A percentile compares a stretch with the other conserved stretches of the same genome.
phyloP scores from a whole-genome alignment of 768 basidiomycete species.

The Lactarius sanguifluus region DNA sequence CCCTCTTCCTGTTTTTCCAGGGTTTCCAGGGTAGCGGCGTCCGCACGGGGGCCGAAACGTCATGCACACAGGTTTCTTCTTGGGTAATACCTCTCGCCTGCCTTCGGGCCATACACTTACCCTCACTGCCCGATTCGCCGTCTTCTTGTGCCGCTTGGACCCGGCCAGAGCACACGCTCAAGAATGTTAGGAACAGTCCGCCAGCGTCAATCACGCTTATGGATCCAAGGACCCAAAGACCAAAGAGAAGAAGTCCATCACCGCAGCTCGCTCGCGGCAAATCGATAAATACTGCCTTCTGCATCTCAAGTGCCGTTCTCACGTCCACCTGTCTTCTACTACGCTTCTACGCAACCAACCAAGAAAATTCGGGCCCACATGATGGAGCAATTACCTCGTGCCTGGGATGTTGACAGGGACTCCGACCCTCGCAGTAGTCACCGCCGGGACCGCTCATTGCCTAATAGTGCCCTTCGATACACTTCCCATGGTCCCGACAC shows the following conservation, averaged over 20 bases:
- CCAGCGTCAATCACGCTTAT: constrained; percentile 24
- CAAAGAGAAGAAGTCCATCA: constrained; percentile 11
- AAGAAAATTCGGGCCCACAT: neutral
- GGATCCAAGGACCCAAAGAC: constrained; percentile 3
- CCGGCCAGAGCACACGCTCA: constrained; percentile 6
- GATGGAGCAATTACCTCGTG: constrained; percentile 4
- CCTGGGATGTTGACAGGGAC: neutral
- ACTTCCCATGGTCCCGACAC: neutral
- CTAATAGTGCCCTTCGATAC: constrained; percentile 7
- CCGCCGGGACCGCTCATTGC: neutral
- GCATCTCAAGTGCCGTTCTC: constrained; percentile 8
- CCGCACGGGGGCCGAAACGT: constrained; percentile 15
- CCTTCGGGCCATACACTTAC: neutral
- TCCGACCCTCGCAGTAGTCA: neutral
- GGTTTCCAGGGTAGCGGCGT: constrained; percentile 26
- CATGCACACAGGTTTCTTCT: neutral
- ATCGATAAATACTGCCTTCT: constrained; percentile 23
- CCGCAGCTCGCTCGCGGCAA: constrained; percentile 17
- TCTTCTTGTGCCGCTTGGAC: constrained; percentile 8
- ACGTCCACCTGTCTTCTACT: constrained; percentile 14
- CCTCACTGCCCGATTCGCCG: constrained; percentile 16
- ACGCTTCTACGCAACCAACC: neutral
- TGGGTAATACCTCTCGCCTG: constrained; percentile 6
- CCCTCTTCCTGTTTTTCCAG: constrained; percentile 20
- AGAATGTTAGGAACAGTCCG: constrained; percentile 2